Conservation (phyloP, 2,329 filamentous ascomycete species). For the Davidsoniella australis region DNA sequence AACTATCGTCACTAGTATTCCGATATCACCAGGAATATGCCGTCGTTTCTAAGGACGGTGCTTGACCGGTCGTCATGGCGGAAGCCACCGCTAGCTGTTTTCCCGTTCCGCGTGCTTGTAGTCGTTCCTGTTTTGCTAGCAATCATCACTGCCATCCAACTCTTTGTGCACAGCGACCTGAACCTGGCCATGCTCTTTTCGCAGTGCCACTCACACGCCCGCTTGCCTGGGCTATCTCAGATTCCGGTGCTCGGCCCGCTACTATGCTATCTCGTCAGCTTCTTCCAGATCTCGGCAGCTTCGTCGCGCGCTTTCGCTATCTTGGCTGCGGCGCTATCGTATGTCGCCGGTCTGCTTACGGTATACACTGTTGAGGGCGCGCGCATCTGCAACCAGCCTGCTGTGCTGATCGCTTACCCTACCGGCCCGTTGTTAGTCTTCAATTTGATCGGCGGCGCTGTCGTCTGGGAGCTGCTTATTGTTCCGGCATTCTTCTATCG, state of each 20-base stretch:
- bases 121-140: conserved; percentile 31
- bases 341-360: conserved; percentile 30
- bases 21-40: background rate
- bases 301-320: conserved; percentile 25
- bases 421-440: conserved; percentile 30
- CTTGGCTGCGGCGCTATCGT: conserved; percentile 27
- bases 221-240: conserved; percentile 27
- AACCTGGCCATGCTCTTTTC: conserved; percentile 35
- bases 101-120: conserved; percentile 35
- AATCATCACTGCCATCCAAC: conserved; percentile 23
- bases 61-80: conserved; percentile 4
- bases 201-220: conserved; percentile 32
- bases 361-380: conserved; percentile 33
- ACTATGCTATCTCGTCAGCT: conserved; percentile 32
- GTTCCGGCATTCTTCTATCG: conserved; percentile 31
- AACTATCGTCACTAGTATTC: no score
- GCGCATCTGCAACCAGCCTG: conserved; percentile 24
- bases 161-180: conserved; percentile 31
- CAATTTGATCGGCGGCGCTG: conserved; percentile 30
- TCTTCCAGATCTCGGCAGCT: conserved; percentile 28
- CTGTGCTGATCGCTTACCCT: conserved; percentile 22
- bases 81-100: conserved; percentile 32
- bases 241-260: conserved; percentile 29
- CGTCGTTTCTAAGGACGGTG: background rate
- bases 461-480: conserved; percentile 35